Evolutionary conservation across 805 yeast genomes (phyloP).

Genomic region (Saccharomycopsis microspora): DNA sequence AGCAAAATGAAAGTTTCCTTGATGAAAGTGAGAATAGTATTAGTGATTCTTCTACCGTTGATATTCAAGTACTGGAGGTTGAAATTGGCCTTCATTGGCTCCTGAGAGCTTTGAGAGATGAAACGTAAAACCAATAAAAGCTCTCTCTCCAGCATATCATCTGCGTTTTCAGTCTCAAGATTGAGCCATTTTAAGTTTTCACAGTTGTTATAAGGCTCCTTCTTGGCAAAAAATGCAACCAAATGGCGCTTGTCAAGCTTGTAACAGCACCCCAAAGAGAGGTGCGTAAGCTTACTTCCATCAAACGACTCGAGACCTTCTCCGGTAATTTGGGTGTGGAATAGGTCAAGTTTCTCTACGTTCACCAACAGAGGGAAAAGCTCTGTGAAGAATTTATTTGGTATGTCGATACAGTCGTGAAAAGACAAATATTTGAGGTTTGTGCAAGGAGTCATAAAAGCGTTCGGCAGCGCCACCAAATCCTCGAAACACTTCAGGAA

Average conservation of each 20-base stretch:
- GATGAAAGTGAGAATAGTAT: slow-evolving; percentile 4
- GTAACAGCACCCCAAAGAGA: slow-evolving; percentile 35
- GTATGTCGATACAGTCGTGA: slow-evolving; percentile 79
- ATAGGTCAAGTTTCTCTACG: slow-evolving; percentile 61
- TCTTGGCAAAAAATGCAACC: slow-evolving; percentile 8
- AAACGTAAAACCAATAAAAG: slow-evolving; percentile 8
- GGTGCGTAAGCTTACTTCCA: slow-evolving; percentile 50
- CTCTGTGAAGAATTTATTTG: slow-evolving; percentile 41
- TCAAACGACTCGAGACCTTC: slow-evolving; percentile 48
- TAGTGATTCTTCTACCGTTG: slow-evolving; percentile 9
- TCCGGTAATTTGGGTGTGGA: slow-evolving; percentile 70
- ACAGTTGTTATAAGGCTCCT: neutral
- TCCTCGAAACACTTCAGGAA: slow-evolving; percentile 31
- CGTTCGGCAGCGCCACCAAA: neutral
- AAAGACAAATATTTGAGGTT: slow-evolving; percentile 41
- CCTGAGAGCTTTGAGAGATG: neutral
- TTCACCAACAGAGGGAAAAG: slow-evolving; percentile 45
- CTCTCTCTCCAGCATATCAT: slow-evolving; percentile 9
- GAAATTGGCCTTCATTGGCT: slow-evolving; percentile 1
- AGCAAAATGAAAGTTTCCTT: slow-evolving; percentile 10
- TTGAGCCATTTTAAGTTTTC: slow-evolving; percentile 11
- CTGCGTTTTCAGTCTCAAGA: slow-evolving; percentile 14
- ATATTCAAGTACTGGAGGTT: slow-evolving; percentile 12
- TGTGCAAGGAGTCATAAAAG: slow-evolving; percentile 19
- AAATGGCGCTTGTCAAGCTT: slow-evolving; percentile 7